Conservation (phyloP, 1,284 basidiomycete genomes). For the Austroboletus rostrupii region DNA sequence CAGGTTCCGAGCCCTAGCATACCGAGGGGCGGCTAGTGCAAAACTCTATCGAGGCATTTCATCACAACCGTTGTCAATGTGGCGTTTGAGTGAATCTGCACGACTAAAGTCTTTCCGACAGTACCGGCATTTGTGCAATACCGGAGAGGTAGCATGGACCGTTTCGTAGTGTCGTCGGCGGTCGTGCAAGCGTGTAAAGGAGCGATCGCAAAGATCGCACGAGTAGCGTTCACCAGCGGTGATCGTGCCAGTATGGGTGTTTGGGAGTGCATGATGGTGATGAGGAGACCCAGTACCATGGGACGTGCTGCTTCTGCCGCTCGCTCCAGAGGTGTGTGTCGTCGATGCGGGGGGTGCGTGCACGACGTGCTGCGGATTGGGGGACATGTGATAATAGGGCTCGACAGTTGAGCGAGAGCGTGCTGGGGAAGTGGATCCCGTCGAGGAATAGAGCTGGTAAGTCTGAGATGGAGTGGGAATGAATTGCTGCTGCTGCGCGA, state of each 20-base stretch:
- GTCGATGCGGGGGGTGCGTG: constrained; percentile 16
- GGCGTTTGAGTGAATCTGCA: constrained; percentile 52
- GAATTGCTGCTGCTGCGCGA: constrained; percentile 35
- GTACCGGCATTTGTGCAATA: constrained; percentile 60
- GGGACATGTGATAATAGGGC: constrained; percentile 37
- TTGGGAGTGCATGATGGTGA: constrained; percentile 12
- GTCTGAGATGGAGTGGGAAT: constrained; percentile 55
- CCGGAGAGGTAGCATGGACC: constrained; percentile 58
- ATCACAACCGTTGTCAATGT: constrained; percentile 66
- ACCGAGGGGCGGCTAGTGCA: background rate
- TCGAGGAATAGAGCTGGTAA: constrained; percentile 38
- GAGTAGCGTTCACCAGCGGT: constrained; percentile 53
- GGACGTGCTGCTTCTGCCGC: constrained; percentile 13
- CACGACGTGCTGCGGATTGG: constrained; percentile 34
- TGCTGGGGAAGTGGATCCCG: constrained; percentile 26
- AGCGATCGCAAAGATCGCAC: constrained; percentile 69
- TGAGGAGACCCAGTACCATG: constrained; percentile 16
- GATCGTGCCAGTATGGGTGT: constrained; percentile 15
- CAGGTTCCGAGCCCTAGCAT: constrained; percentile 12
- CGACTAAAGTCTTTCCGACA: constrained; percentile 75
- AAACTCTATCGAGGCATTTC: constrained; percentile 44
- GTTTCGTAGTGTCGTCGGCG: constrained; percentile 74
- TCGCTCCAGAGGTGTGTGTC: constrained; percentile 13
- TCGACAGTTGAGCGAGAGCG: constrained; percentile 29
- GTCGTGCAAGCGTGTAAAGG: constrained; percentile 74